Conservation (phyloP, 306 rosid genomes). For the Geum urbanum region DNA sequence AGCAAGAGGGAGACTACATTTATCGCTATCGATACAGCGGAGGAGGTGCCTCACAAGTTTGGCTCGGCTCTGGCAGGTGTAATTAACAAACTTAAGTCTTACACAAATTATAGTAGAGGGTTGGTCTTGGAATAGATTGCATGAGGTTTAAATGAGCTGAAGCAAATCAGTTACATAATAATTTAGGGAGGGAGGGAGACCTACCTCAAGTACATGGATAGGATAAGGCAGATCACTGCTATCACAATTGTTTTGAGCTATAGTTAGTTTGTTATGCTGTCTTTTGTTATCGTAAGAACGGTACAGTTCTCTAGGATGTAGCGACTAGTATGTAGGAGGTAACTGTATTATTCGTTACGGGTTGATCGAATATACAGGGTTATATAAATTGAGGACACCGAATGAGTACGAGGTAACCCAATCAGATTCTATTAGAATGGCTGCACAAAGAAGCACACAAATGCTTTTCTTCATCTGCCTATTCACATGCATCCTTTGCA, state of each 20-base stretch:
- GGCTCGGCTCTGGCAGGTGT: conserved; percentile 96
- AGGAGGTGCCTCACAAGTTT: conserved; percentile 97
- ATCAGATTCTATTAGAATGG: neutral
- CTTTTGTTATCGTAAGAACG: neutral
- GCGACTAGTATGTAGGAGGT: conserved; percentile 2
- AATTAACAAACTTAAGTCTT: neutral
- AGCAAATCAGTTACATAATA: neutral
- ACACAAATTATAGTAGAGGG: neutral
- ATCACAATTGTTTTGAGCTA: neutral
- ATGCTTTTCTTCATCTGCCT: no score
- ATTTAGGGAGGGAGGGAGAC: neutral
- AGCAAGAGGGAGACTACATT: conserved; percentile 80
- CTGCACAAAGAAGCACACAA: no score
- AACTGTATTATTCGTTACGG: neutral
- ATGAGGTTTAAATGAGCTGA: neutral
- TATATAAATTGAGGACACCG: neutral
- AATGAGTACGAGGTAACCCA: neutral
- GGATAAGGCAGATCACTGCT: neutral
- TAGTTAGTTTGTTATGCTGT: neutral
- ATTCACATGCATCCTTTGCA: no score
- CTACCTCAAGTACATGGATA: neutral
- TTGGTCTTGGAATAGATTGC: neutral
- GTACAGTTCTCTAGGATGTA: neutral
- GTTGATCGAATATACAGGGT: neutral
- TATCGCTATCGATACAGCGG: conserved; percentile 91